phyloP scores from a whole-genome alignment of 371 early-diverging fungal genomes.

The Dichotomocladium elegans region DNA sequence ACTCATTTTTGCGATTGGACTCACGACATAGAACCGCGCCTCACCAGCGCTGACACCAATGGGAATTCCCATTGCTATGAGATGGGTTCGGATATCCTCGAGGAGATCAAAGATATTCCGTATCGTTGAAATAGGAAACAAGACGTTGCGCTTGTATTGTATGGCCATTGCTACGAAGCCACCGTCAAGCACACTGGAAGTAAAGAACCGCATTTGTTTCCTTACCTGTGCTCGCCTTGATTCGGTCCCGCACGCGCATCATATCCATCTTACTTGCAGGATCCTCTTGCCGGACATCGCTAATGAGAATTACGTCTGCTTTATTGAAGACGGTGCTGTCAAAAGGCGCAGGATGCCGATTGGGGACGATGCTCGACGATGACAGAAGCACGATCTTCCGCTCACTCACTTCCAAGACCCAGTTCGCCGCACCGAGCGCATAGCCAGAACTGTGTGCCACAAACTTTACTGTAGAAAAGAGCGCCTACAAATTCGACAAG shows the following conservation, averaged over 20 bases:
- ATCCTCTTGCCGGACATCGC: constrained; percentile 28
- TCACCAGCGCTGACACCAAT: constrained; percentile 30
- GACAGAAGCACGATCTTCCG: constrained; percentile 66
- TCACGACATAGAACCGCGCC: constrained; percentile 67
- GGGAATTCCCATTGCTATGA: constrained; percentile 49
- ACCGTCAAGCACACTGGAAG: background rate
- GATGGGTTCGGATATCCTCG: constrained; percentile 50
- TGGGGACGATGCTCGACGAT: constrained; percentile 53
- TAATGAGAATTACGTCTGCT: constrained; percentile 53
- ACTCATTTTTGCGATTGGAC: constrained; percentile 74
- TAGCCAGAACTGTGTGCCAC: constrained; percentile 65
- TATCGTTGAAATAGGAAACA: constrained; percentile 66
- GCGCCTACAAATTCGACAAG: constrained; percentile 16
- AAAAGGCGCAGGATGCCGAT: constrained; percentile 70
- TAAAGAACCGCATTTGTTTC: background rate
- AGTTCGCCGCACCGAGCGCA: constrained; percentile 69
- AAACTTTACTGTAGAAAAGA: constrained; percentile 41
- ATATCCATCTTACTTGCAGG: constrained; percentile 8
- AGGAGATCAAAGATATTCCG: constrained; percentile 78
- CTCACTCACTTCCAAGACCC: constrained; percentile 62
- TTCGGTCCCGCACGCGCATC: constrained; percentile 17
- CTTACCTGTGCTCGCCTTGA: constrained; percentile 31
- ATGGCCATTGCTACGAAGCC: constrained; percentile 44
- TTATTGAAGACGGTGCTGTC: constrained; percentile 54
- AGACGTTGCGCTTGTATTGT: constrained; percentile 61